These are phyloP conservation scores for Eimeria brunetti DNA, from an alignment of 169 alveolate genomes.

Conservation along the genomic window DNA sequence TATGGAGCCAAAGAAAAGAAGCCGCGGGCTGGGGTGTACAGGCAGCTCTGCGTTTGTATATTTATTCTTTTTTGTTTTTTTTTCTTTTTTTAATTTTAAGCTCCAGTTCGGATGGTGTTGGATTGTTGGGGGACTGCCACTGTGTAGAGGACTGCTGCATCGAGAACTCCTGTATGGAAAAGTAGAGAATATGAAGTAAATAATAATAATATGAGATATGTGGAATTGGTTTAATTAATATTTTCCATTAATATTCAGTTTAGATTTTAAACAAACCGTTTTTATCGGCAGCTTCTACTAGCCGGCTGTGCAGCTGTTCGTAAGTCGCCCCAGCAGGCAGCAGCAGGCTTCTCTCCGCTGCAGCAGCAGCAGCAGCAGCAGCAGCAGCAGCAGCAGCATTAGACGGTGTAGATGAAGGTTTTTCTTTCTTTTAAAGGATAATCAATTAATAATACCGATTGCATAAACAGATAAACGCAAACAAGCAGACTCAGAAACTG, in stretches of 20 bases:
- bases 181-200: not conserved
- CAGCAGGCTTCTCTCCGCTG: constrained; percentile 4
- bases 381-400: not conserved
- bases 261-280: constrained; percentile 16
- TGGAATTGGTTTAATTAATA: not conserved
- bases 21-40: not conserved
- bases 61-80: not conserved
- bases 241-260: too few relatives aligned
- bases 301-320: constrained; percentile 26
- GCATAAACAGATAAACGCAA: constrained; percentile 61
- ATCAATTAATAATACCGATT: too few relatives aligned
- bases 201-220: too few relatives aligned
- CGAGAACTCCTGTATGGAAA: constrained; percentile 44
- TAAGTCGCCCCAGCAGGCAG: constrained; percentile 35
- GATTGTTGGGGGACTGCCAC: constrained; percentile 54
- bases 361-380: not conserved
- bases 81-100: not conserved
- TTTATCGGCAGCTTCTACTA: not conserved
- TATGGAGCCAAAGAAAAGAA: not conserved
- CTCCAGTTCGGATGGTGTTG: constrained; percentile 38
- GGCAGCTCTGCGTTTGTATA: not conserved
- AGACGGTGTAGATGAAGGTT: not conserved
- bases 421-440: not conserved
- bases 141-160: constrained; percentile 54
- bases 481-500: constrained; percentile 17